Evolutionary conservation across 352 stramenopile genomes (phyloP).

Genomic region (Pythium pyrilobum): DNA sequence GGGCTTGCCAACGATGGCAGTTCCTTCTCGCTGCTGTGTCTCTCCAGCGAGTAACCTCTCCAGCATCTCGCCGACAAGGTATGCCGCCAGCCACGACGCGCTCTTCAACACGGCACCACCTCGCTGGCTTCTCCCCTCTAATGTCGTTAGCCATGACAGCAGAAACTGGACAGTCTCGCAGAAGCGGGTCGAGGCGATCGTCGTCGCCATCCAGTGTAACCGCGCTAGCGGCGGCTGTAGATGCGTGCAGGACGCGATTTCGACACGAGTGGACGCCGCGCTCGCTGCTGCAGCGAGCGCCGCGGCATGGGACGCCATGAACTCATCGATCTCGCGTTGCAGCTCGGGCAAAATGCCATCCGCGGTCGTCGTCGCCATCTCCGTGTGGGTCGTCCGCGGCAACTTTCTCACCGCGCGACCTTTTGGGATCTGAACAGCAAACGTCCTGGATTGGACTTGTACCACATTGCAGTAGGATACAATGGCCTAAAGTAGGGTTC

Average conservation of each 20-base stretch:
- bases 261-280: not conserved
- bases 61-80: constrained; percentile 31
- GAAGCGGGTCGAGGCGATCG: constrained; percentile 3
- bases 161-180: constrained; percentile 24
- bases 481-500: not conserved
- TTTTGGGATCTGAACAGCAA: not conserved
- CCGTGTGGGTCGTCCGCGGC: not conserved
- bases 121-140: constrained; percentile 18
- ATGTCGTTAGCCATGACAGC: constrained; percentile 31
- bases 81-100: constrained; percentile 43
- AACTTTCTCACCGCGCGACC: constrained; percentile 3
- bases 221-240: constrained; percentile 14
- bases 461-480: not conserved
- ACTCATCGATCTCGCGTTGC: constrained; percentile 48
- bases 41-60: no score
- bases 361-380: constrained; percentile 7
- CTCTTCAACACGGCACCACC: constrained; percentile 10
- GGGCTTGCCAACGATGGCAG: no score
- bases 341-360: constrained; percentile 36
- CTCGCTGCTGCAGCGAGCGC: not conserved
- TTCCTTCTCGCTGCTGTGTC: no score
- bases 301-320: constrained; percentile 40
- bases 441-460: no score
- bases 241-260: not conserved
- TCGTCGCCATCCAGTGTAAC: constrained; percentile 26